These are phyloP conservation scores for Lactarius quietus DNA, from an alignment of 768 basidiomycete genomes.

Conservation along the genomic window DNA sequence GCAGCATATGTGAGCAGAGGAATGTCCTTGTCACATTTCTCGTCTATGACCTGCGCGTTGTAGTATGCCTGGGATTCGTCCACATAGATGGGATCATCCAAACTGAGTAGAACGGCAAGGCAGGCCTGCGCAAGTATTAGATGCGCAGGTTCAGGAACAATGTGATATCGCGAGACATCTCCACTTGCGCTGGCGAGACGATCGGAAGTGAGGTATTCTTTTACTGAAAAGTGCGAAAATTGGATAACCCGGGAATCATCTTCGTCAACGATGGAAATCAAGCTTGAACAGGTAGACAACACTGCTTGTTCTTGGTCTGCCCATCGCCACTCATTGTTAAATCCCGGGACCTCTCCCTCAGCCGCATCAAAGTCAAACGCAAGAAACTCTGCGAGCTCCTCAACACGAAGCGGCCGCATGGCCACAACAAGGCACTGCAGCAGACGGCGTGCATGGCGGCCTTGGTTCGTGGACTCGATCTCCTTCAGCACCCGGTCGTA, in stretches of 20 bases:
- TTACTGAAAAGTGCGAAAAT: not conserved
- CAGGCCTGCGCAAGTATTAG: not conserved
- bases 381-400: not conserved
- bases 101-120: not conserved
- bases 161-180: not conserved
- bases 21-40: too few species aligned
- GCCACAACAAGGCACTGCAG: not conserved
- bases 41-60: too few species aligned
- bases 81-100: not conserved
- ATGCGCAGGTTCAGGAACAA: not conserved
- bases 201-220: not conserved
- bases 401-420: not conserved
- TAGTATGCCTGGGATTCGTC: too few species aligned
- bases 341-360: not conserved
- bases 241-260: not conserved
- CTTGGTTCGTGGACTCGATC: not conserved
- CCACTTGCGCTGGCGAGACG: not conserved
- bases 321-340: not conserved
- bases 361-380: not conserved
- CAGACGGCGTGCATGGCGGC: not conserved
- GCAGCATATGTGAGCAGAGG: not conserved
- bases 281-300: not conserved
- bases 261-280: not conserved
- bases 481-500: not conserved
- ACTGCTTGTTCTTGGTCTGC: not conserved